Percentiles rank a stretch among this genome's conserved stretches.
phyloP scores from a whole-genome alignment of 768 basidiomycete species.

The Hypholoma sublateritium region DNA sequence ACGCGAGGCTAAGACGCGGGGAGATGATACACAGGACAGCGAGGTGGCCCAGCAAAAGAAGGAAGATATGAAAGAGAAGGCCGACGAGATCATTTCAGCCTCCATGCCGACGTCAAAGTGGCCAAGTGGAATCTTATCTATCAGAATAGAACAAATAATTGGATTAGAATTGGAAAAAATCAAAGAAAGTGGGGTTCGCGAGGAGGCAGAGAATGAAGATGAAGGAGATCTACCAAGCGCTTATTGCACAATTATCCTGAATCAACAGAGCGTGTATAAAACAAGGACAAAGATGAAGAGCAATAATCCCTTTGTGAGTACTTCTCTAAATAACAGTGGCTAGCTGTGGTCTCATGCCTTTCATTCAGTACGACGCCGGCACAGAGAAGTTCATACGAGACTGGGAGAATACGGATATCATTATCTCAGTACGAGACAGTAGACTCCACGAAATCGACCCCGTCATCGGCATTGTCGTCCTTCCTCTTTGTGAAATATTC shows the following conservation, averaged over 20 bases:
- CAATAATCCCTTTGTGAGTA: conserved; percentile 43
- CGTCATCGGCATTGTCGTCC: conserved; percentile 67
- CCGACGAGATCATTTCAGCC: conserved; percentile 37
- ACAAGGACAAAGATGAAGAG: conserved; percentile 47
- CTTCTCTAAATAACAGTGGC: background rate
- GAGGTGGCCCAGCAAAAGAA: conserved; percentile 38
- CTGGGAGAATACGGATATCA: conserved; percentile 57
- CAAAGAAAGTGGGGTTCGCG: conserved; percentile 52
- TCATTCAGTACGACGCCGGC: conserved; percentile 51
- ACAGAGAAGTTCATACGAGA: conserved; percentile 71
- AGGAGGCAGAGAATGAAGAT: conserved; percentile 52
- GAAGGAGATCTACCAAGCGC: conserved; percentile 61
- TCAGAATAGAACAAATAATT: conserved; percentile 65
- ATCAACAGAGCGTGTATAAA: conserved; percentile 43
- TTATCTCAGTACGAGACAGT: conserved; percentile 65
- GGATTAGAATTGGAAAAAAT: conserved; percentile 60
- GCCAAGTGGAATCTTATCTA: conserved; percentile 65
- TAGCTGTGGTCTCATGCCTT: background rate
- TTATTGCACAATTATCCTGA: conserved; percentile 52
- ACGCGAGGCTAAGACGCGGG: conserved; percentile 31
- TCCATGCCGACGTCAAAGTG: conserved; percentile 59
- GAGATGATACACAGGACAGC: conserved; percentile 17
- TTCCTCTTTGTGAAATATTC: conserved; percentile 48
- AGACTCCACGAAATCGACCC: conserved; percentile 61
- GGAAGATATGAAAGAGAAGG: conserved; percentile 34